Evolutionary conservation across 2,329 filamentous ascomycete genomes (phyloP).

Genomic region (Penicillium griseofulvum): DNA sequence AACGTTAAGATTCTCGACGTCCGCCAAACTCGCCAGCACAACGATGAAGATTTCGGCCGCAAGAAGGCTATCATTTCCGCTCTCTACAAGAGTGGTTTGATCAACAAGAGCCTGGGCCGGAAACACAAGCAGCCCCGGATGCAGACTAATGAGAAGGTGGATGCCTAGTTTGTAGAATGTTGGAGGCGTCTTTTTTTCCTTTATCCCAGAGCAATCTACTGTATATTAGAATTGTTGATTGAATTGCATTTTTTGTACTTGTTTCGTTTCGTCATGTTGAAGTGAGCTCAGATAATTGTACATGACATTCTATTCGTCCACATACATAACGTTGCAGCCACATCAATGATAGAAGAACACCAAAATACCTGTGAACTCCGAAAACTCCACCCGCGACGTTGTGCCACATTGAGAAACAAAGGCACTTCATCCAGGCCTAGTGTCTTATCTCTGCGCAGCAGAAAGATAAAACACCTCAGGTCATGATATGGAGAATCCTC

Average conservation of each 20-base stretch:
- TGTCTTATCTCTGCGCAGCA: constrained; percentile 37
- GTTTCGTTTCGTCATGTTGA: background rate
- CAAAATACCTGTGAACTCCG: constrained; percentile 1
- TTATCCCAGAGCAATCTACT: constrained; percentile 20
- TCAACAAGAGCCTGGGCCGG: constrained; percentile 38
- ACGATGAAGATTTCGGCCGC: constrained; percentile 68
- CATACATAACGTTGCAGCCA: background rate
- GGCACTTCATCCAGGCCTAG: background rate
- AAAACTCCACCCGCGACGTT: background rate
- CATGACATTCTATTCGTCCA: background rate
- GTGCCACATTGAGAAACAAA: background rate
- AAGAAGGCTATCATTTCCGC: constrained; percentile 78
- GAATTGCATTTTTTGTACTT: constrained; percentile 8
- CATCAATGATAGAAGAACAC: background rate
- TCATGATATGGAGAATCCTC: constrained; percentile 60
- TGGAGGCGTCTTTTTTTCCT: background rate
- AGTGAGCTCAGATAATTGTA: background rate
- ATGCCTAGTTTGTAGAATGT: constrained; percentile 7
- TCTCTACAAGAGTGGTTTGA: constrained; percentile 61
- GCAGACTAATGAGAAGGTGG: background rate
- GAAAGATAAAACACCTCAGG: constrained; percentile 53
- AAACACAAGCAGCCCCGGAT: background rate
- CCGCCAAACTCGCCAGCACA: constrained; percentile 68
- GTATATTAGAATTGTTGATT: constrained; percentile 25
- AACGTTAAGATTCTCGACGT: constrained; percentile 69